Conservation (phyloP, 306 rosid genomes). For the Prunus fruticosa region DNA sequence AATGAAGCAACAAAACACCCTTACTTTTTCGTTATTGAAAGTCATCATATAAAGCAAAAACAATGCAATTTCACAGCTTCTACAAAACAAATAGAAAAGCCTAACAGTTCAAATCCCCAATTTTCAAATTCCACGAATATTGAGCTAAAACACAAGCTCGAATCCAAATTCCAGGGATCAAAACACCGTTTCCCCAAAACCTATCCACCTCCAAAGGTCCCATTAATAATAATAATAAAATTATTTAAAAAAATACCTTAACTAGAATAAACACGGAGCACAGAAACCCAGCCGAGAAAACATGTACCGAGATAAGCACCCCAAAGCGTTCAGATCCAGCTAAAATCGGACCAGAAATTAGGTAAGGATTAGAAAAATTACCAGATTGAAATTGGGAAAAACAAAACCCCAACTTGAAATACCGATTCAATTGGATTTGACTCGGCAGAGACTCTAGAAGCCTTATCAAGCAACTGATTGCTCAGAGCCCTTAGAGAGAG, state of each 20-base stretch:
- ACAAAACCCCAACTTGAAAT: neutral
- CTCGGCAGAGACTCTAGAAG: slow-evolving; percentile 3
- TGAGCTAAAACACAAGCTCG: slow-evolving; percentile 8
- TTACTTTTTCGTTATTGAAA: too few species aligned
- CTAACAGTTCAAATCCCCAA: neutral
- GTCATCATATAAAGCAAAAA: neutral
- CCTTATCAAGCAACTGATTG: slow-evolving; percentile 8
- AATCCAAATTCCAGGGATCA: neutral
- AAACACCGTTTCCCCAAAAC: neutral
- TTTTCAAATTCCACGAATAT: neutral
- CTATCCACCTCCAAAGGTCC: neutral
- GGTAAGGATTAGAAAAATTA: neutral
- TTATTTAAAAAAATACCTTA: too few species aligned
- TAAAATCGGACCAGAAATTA: neutral
- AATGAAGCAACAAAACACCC: neutral
- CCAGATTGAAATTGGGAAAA: slow-evolving; percentile 14
- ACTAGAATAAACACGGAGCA: neutral
- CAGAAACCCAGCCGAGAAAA: neutral
- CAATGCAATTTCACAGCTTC: neutral
- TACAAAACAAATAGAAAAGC: neutral
- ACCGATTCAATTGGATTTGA: slow-evolving; percentile 6
- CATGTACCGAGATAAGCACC: neutral
- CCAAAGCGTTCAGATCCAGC: slow-evolving; percentile 6
- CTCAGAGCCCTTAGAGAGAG: neutral
- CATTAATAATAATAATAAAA: neutral